Evolutionary conservation across 176 grass and related monocot genomes (phyloP).

Genomic region (Carex kokanica): DNA sequence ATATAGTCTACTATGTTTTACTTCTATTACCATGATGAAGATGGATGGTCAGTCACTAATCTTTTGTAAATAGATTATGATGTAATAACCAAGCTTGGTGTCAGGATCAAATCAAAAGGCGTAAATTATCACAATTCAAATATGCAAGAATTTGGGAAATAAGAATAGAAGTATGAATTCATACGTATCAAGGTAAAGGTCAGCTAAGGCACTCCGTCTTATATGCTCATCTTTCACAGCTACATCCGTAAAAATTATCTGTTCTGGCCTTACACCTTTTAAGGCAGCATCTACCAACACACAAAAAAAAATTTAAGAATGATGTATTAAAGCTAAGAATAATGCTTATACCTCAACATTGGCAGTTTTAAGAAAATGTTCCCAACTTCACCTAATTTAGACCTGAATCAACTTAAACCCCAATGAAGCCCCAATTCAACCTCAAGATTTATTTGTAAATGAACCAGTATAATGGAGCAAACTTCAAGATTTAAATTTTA

Average conservation of each 20-base stretch:
- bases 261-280: constrained; percentile 62
- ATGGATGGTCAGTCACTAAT: not conserved
- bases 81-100: not conserved
- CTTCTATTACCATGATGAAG: not conserved
- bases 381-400: not conserved
- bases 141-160: constrained; percentile 8
- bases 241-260: constrained; percentile 92
- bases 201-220: constrained; percentile 66
- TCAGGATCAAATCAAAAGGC: not conserved
- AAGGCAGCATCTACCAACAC: constrained; percentile 58
- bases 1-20: not conserved
- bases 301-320: not conserved
- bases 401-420: not conserved
- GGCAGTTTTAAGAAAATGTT: not conserved
- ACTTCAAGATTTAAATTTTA: not conserved
- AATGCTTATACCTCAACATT: not conserved
- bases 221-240: constrained; percentile 92
- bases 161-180: constrained; percentile 23
- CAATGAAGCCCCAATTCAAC: not conserved
- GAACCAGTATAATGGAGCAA: not conserved
- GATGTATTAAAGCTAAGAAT: not conserved
- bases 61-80: not conserved
- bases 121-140: not conserved
- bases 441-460: not conserved
- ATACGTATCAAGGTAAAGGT: constrained; percentile 91